Conservation (phyloP, 2,329 filamentous ascomycete species). For the Xylariales sp. region DNA sequence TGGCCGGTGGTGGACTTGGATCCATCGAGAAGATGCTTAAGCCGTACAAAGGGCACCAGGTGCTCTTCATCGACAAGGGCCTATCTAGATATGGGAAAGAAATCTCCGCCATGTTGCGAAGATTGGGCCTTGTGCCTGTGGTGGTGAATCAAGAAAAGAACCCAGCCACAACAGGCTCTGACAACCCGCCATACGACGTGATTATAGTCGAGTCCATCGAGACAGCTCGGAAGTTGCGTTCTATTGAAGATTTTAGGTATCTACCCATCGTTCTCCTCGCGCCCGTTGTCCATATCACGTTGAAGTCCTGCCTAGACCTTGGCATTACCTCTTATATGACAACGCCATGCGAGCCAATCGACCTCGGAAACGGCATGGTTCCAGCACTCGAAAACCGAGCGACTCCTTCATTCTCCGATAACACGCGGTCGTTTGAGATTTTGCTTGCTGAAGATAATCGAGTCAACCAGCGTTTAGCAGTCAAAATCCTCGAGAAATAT, state of each 20-base stretch:
- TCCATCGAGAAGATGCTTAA: slow-evolving; percentile 85
- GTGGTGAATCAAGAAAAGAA: slow-evolving; percentile 84
- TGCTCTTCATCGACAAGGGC: slow-evolving; percentile 94
- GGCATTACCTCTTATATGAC: slow-evolving; percentile 99
- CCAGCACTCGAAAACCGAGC: slow-evolving; percentile 93
- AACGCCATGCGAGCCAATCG: slow-evolving; percentile 91
- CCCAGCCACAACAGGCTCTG: slow-evolving; percentile 64
- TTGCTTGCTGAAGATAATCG: slow-evolving; percentile 96
- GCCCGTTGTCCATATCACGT: slow-evolving; percentile 86
- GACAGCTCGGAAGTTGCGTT: slow-evolving; percentile 85
- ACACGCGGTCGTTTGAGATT: slow-evolving; percentile 95
- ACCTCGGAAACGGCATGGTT: slow-evolving; percentile 95
- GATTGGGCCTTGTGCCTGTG: slow-evolving; percentile 82
- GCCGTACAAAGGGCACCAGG: slow-evolving; percentile 92
- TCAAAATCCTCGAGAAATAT: slow-evolving; percentile 97
- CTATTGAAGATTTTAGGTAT: slow-evolving; percentile 96
- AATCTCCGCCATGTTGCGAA: slow-evolving; percentile 80
- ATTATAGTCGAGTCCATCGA: slow-evolving; percentile 95
- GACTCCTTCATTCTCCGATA: slow-evolving; percentile 90
- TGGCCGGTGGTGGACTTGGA: slow-evolving; percentile 81
- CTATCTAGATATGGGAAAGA: slow-evolving; percentile 80
- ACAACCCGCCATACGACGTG: slow-evolving; percentile 84
- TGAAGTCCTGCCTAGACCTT: slow-evolving; percentile 93
- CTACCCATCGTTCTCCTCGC: slow-evolving; percentile 94
- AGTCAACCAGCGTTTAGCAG: slow-evolving; percentile 94